A percentile compares a stretch with the other conserved stretches of the same genome.
Conservation (phyloP, 306 rosid genomes). For the Cicer bijugum region DNA sequence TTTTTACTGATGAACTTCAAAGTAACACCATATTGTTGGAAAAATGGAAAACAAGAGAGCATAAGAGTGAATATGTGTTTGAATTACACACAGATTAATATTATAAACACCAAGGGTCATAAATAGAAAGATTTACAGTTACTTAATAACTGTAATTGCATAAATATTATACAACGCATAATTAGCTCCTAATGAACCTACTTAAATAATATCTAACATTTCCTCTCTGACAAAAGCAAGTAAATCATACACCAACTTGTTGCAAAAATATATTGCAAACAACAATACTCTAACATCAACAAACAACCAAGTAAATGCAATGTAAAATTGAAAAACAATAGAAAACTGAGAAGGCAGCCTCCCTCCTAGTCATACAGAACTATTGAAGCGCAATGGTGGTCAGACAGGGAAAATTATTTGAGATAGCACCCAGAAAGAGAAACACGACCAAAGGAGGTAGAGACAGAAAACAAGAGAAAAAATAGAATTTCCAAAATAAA, state of each 20-base stretch:
- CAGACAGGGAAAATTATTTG: neutral
- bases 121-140: neutral
- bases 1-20: conserved; percentile 27
- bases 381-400: too few species aligned
- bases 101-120: conserved; percentile 1
- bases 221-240: neutral
- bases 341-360: too few species aligned
- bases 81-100: neutral
- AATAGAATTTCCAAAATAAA: neutral
- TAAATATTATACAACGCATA: neutral
- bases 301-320: too few species aligned
- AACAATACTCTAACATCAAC: too few species aligned
- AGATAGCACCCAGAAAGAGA: neutral
- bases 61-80: neutral
- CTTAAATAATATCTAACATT: neutral
- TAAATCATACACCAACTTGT: neutral
- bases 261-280: too few species aligned
- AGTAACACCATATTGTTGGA: conserved; percentile 2
- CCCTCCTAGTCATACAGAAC: too few species aligned
- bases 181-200: neutral
- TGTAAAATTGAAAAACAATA: too few species aligned
- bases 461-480: neutral
- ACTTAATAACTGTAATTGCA: neutral
- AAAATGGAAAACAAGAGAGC: neutral
- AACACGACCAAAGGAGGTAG: neutral